These are phyloP conservation scores for Alternaria infectoria DNA, from an alignment of 2,329 filamentous ascomycete genomes.

Conservation along the genomic window DNA sequence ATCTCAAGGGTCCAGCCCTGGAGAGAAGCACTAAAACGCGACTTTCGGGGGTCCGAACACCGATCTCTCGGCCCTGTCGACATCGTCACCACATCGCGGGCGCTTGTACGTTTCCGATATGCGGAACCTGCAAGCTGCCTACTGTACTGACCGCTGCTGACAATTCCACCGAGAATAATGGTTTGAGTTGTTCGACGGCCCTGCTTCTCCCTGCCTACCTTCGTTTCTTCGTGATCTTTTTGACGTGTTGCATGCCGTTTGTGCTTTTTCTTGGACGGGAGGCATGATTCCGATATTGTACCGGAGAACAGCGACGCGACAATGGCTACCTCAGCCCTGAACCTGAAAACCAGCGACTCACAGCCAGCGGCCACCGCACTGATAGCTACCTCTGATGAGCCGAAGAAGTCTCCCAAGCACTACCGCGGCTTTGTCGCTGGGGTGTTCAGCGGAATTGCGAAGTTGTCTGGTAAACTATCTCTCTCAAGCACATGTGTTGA, in stretches of 20 bases:
- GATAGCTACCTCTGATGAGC: constrained; percentile 36
- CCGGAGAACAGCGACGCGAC: constrained; percentile 16
- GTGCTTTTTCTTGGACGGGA: background rate
- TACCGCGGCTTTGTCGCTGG: constrained; percentile 98
- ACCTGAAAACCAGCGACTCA: constrained; percentile 36
- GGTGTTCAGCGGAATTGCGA: constrained; percentile 93
- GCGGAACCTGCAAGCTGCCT: background rate
- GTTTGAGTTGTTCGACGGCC: background rate
- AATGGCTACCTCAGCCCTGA: constrained; percentile 47
- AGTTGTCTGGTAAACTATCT: constrained; percentile 71
- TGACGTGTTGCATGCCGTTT: background rate
- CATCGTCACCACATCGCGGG: constrained; percentile 45
- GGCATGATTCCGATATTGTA: constrained; percentile 29
- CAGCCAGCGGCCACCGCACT: constrained; percentile 34
- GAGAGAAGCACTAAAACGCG: background rate
- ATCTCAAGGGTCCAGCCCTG: constrained; percentile 2
- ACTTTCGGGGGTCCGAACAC: constrained; percentile 8
- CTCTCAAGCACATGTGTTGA: background rate
- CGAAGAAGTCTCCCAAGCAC: constrained; percentile 55
- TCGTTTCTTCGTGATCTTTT: background rate
- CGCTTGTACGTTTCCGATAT: constrained; percentile 40
- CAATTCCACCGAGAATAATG: background rate
- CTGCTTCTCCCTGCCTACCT: background rate
- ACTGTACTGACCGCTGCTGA: background rate
- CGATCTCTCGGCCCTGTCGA: constrained; percentile 37